A percentile compares a stretch with the other conserved stretches of the same genome.
These are phyloP conservation scores for Geranomyces michiganensis DNA, from an alignment of 192 early-diverging fungal genomes.

Conservation along the genomic window DNA sequence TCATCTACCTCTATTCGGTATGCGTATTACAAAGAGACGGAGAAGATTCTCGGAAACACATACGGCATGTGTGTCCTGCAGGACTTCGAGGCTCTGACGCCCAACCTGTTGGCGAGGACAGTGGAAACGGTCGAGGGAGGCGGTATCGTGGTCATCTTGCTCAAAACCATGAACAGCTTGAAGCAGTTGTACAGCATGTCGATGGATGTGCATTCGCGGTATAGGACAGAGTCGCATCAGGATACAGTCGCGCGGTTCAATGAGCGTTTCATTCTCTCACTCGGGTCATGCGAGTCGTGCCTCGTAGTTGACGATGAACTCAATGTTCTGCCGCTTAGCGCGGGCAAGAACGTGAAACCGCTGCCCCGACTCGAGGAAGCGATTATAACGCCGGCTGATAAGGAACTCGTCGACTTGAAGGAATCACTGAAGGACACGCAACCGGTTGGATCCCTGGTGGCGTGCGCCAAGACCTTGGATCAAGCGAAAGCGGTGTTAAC, in stretches of 20 bases:
- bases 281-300: slow-evolving; percentile 84
- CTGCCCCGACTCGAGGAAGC: slow-evolving; percentile 56
- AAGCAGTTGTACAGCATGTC: slow-evolving; percentile 98
- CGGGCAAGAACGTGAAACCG: slow-evolving; percentile 93
- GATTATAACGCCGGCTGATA: slow-evolving; percentile 46
- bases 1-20: slow-evolving; percentile 95
- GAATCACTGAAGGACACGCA: slow-evolving; percentile 86
- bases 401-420: slow-evolving; percentile 82
- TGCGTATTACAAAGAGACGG: slow-evolving; percentile 99
- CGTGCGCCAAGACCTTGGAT: slow-evolving; percentile 81
- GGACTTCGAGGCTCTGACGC: slow-evolving; percentile 99
- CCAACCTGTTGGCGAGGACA: slow-evolving; percentile 93
- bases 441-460: slow-evolving; percentile 86
- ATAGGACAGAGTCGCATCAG: slow-evolving; percentile 90
- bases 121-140: slow-evolving; percentile 99
- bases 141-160: slow-evolving; percentile 87
- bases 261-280: slow-evolving; percentile 94
- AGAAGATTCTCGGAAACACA: slow-evolving; percentile 97
- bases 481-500: slow-evolving; percentile 97
- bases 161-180: slow-evolving; percentile 94
- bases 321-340: slow-evolving; percentile 92
- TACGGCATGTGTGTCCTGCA: slow-evolving; percentile 96
- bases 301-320: slow-evolving; percentile 97
- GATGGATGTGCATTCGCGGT: slow-evolving; percentile 97
- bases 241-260: slow-evolving; percentile 96